phyloP scores from a whole-genome alignment of 2,329 filamentous ascomycete species.

The Talaromyces verruculosus region DNA sequence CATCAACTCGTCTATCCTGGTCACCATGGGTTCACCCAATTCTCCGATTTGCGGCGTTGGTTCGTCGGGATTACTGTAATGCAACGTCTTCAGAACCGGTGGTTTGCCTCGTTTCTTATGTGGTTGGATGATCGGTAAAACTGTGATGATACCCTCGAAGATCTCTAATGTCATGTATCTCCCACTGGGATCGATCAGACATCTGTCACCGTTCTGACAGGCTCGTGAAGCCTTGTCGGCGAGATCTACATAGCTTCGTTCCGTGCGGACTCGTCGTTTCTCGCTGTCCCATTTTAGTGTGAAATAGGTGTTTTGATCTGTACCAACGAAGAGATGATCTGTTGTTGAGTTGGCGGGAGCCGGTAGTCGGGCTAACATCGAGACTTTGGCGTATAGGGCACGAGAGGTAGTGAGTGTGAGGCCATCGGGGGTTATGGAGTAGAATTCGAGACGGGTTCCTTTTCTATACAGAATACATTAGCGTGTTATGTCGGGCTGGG shows the following conservation, averaged over 20 bases:
- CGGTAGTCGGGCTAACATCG: slow-evolving; percentile 64
- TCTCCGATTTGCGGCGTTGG: slow-evolving; percentile 49
- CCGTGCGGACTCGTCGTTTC: slow-evolving; percentile 53
- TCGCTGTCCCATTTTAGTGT: slow-evolving; percentile 77
- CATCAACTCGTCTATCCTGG: slow-evolving; percentile 65
- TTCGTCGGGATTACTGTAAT: slow-evolving; percentile 23
- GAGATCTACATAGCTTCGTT: slow-evolving; percentile 61
- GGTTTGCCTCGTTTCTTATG: slow-evolving; percentile 46
- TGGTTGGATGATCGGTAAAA: slow-evolving; percentile 61
- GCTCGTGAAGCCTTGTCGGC: slow-evolving; percentile 65
- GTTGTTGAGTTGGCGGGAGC: slow-evolving; percentile 67
- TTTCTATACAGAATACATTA: slow-evolving; percentile 57
- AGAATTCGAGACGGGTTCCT: slow-evolving; percentile 82
- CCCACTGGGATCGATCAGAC: slow-evolving; percentile 78
- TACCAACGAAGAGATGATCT: slow-evolving; percentile 89
- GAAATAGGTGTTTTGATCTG: slow-evolving; percentile 87
- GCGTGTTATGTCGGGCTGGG: background rate
- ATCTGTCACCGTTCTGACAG: slow-evolving; percentile 78
- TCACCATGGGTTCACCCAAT: slow-evolving; percentile 61
- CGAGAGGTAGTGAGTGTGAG: slow-evolving; percentile 67
- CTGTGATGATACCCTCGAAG: slow-evolving; percentile 66
- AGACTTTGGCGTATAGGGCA: slow-evolving; percentile 79
- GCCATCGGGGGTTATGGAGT: slow-evolving; percentile 62
- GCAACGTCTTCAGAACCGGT: slow-evolving; percentile 24
- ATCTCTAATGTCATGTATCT: slow-evolving; percentile 66